A percentile compares a stretch with the other conserved stretches of the same genome.
These are phyloP conservation scores for Yamadazyma phyllophila DNA, from an alignment of 805 yeast species.

Conservation along the genomic window DNA sequence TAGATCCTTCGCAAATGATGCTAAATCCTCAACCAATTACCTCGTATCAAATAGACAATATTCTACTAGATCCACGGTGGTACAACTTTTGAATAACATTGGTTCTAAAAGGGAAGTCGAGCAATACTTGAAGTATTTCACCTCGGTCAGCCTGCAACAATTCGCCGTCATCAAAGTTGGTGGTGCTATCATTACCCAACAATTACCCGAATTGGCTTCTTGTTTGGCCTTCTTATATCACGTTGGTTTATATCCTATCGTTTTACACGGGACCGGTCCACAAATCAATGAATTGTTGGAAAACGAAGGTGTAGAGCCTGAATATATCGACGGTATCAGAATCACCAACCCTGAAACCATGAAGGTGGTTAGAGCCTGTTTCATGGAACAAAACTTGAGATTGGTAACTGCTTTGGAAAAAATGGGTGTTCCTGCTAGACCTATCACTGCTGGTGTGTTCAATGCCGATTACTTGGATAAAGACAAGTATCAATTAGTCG, in stretches of 20 bases:
- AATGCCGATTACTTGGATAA: constrained; percentile 88
- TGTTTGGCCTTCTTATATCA: constrained; percentile 95
- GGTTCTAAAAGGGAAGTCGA: constrained; percentile 98
- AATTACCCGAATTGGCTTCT: constrained; percentile 88
- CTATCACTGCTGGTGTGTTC: constrained; percentile 97
- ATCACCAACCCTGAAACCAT: constrained; percentile 92
- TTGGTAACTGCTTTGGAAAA: constrained; percentile 94
- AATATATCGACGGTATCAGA: constrained; percentile 93
- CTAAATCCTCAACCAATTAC: neutral
- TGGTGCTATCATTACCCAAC: constrained; percentile 97
- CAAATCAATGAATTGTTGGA: constrained; percentile 94
- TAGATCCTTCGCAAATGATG: neutral
- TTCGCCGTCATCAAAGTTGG: constrained; percentile 99
- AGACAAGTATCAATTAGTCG: constrained; percentile 89
- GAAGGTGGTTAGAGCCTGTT: constrained; percentile 94
- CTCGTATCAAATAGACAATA: constrained; percentile 9
- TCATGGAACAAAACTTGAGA: constrained; percentile 91
- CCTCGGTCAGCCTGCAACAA: constrained; percentile 93
- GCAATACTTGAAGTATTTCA: constrained; percentile 93
- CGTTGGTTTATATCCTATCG: constrained; percentile 95
- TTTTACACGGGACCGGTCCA: constrained; percentile 98
- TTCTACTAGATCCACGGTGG: constrained; percentile 91
- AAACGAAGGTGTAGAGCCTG: constrained; percentile 92
- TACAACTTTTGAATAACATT: constrained; percentile 90
- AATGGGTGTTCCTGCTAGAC: constrained; percentile 97